Evolutionary conservation across 371 early-diverging fungal genomes (phyloP).

Genomic region (Nematocida homosporus): DNA sequence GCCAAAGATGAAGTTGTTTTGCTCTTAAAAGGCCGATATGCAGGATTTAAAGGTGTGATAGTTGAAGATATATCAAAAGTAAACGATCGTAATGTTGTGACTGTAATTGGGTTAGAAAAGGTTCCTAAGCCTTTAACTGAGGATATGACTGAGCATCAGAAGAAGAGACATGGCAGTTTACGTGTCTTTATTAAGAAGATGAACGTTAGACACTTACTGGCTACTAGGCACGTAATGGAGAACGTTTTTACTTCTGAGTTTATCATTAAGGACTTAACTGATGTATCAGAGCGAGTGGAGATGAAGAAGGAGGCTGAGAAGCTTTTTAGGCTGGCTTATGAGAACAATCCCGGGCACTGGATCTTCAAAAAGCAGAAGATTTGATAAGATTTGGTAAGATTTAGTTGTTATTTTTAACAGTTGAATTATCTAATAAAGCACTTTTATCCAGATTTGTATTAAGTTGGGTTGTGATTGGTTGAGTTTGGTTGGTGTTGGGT

Average conservation of each 20-base stretch:
- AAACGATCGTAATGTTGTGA: conserved; percentile 18
- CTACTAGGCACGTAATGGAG: conserved; percentile 66
- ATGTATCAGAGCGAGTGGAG: conserved; percentile 44
- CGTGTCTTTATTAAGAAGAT: conserved; percentile 63
- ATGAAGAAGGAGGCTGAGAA: conserved; percentile 54
- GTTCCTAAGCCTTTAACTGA: conserved; percentile 59
- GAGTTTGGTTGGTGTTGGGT: too few species aligned
- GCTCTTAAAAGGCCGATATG: conserved; percentile 61
- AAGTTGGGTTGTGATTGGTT: too few species aligned
- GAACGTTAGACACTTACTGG: conserved; percentile 63
- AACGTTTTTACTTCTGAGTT: conserved; percentile 45
- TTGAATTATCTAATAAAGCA: too few species aligned
- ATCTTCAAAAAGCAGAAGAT: conserved; percentile 62
- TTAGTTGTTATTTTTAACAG: too few species aligned
- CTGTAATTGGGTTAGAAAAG: conserved; percentile 63
- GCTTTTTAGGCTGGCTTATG: conserved; percentile 55
- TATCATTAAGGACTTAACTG: conserved; percentile 35
- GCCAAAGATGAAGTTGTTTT: conserved; percentile 48
- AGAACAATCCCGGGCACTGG: conserved; percentile 56
- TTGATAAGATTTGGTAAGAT: conserved; percentile 57
- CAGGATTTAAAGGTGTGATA: conserved; percentile 65
- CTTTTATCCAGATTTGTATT: too few species aligned
- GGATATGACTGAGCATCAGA: conserved; percentile 59
- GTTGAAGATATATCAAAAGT: conserved; percentile 52
- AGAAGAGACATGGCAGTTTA: conserved; percentile 58